Conservation (phyloP, 2,329 filamentous ascomycete species). For the Ustulina deusta region DNA sequence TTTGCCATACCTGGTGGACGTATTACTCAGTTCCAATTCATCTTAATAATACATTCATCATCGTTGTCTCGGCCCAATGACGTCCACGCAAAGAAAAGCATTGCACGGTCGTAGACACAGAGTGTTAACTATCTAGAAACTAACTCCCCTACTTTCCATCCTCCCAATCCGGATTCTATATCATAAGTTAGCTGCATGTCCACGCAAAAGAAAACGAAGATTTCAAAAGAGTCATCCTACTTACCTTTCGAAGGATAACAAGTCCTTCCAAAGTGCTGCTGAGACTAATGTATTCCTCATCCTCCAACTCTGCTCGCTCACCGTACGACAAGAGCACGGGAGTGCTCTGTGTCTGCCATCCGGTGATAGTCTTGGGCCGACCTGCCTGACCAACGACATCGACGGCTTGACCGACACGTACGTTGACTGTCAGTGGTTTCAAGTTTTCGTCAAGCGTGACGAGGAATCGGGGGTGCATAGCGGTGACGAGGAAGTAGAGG, state of each 20-base stretch:
- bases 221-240: conserved; percentile 43
- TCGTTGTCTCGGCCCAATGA: conserved; percentile 9
- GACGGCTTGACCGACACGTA: conserved; percentile 96
- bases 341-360: conserved; percentile 99
- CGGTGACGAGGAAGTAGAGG: conserved; percentile 95
- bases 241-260: conserved; percentile 96
- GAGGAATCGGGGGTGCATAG: conserved; percentile 96
- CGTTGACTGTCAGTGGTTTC: conserved; percentile 93
- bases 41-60: conserved; percentile 46
- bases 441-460: conserved; percentile 96
- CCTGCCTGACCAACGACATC: conserved; percentile 98
- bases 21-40: conserved; percentile 33
- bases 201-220: background rate
- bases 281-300: conserved; percentile 95
- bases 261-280: conserved; percentile 93
- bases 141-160: conserved; percentile 56
- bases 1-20: conserved; percentile 16
- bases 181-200: conserved; percentile 25
- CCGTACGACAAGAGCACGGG: conserved; percentile 94
- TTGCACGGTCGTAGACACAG: background rate
- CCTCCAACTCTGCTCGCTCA: conserved; percentile 95
- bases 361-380: conserved; percentile 97
- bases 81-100: background rate
- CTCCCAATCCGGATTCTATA: conserved; percentile 68
- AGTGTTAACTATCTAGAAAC: background rate